Base-by-base conservation (phyloP, 2,329 filamentous ascomycete species). In the Pseudogymnoascus sp. region DNA sequence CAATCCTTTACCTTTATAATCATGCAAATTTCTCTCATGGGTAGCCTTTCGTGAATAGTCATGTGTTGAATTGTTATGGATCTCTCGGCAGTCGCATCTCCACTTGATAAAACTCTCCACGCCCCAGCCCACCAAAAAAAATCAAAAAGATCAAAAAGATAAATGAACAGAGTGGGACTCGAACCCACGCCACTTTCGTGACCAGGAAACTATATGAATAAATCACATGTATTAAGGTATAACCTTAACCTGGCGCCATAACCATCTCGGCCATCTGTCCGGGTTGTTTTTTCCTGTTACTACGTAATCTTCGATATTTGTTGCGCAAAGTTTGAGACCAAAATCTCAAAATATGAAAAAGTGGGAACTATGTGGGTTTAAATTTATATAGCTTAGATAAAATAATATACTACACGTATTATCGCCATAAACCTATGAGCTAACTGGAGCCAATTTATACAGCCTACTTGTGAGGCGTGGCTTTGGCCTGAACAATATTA, bases 101-200 rank as follows among this genome's bases (percentile, higher is more conserved):
- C 49, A 55, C 49, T 8, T 55, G 49, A 33, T 33, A 33, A 33
- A 19, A 7, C 49, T 33, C 49, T 30, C n/a, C 41, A 41, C 16
- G 8, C 38, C 7, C 42, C 16, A 12, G 5, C 39, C 42, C 42
- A 49, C 42, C 42, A 52, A 52, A 52, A 52, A 52, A 49, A 49
- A 28, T 9, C 7, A 9, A 19, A 19, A 19, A 19, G 19, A 39
- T 42, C 8, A 55, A 55, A 33, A 35, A 55, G 28, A 55, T 33
- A 55, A 33, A 19, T 72, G 70, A 73, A 70, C 70, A 71, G 70
- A 71, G 70, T 73, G 71, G 71, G 72, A 74, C 71, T 73, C 71
- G 72, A 74, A 74, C 72, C 72, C 72, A 73, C 72, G 72, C 72
- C 69, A 68, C 69, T 73, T 73, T 71, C 72, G 69, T 68, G 69